Base-by-base conservation (phyloP, 306 rosid genomes). In the Cucurbita pepo region DNA sequence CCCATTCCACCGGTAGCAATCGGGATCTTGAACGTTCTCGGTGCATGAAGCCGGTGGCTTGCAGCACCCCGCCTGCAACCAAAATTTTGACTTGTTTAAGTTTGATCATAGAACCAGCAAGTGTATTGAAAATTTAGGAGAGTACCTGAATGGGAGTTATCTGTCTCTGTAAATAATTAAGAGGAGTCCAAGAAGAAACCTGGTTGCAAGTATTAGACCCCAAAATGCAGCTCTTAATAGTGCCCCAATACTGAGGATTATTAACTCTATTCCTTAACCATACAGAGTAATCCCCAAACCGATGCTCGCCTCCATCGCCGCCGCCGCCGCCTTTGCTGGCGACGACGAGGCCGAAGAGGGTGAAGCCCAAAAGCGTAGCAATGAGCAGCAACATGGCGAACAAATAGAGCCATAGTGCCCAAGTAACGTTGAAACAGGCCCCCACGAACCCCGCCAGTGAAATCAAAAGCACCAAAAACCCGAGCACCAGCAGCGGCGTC, bases 371-470 rank as follows among this genome's bases (percentile, higher is more conserved):
- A 0, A 95, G 82, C 6, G 90, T 75, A 54, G 76, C 91, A n/a
- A 91, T 95, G 11, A 95, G 77, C 14, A 95, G 57, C 75, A 95
- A 40, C 99, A 95, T 91, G 60, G 88, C 83, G 74, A 86, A 90
- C 54, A 95, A 76, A 81, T 95, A 95, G 50, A 95, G 71, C 96
- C 99, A 86, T 0, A 95, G 90, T 11, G 97, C 97, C 85, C 96
- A 95, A 1, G 90, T 97, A 12, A 95, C 99, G 50, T 91, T 80
- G 64, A 95, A 95, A 50, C 99, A 95, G 2, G 99, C 99, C 6
- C 99, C 99, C 10, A 95, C 83, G 83, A 95, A 95, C 3, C 99
- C 99, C 6, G 96, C 89, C 5, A 95, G 80, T 18, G 99, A 95
- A 4, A 95, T 79, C 58, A 95, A 56, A 0, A 95, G 88, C 55